Evolutionary conservation across 257 asterid genomes (phyloP), one percentile per base, ranked within the genome.

Genomic region (Rauvolfia tetraphylla): DNA sequence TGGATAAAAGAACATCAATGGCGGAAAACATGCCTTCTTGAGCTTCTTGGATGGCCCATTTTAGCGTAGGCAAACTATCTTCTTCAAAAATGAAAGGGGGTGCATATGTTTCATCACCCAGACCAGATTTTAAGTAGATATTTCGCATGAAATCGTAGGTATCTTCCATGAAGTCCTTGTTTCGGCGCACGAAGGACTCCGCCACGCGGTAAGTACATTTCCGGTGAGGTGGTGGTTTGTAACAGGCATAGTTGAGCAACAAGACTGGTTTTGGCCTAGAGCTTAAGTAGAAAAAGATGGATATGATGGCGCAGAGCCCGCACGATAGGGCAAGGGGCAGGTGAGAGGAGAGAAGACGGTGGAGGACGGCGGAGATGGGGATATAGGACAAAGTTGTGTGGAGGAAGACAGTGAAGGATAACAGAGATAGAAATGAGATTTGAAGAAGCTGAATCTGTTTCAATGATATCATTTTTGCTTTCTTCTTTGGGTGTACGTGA

Each of bases 71-170:
- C 17, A 5, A 48, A 15, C 73, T 68, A 0, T 70, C 84, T 14
- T 78, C 79, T 7, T 81, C 89, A 51, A 88, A 89, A 27, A 91
- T 83, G 86, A 87, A 89, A 2, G 87, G 81, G 2, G 97, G 93
- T 9, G 78, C 95, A 78, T 91, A 87, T 14, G 97, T 89, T 56
- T 88, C 92, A 10, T 89, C 92, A 0, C 97, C 88, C 8, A 91
- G 42, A 0, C 97, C 93, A 1, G 97, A 91, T 73, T 84, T 89
- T 34, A 39, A 72, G 65, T 76, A 84, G 38, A 91, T 89, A 49
- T 79, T 87, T 12, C 81, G 80, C 95, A 89, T 89, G 81, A 91
- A 89, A 0, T 84, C 85, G 4, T 74, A 5, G 51, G 90, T 36
- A 33, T 87, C 75, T 4, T 86, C 69, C 3, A 79, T 15, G 49